phyloP scores from a whole-genome alignment of 352 stramenopile genomes.

The Lagenidium sp. region DNA sequence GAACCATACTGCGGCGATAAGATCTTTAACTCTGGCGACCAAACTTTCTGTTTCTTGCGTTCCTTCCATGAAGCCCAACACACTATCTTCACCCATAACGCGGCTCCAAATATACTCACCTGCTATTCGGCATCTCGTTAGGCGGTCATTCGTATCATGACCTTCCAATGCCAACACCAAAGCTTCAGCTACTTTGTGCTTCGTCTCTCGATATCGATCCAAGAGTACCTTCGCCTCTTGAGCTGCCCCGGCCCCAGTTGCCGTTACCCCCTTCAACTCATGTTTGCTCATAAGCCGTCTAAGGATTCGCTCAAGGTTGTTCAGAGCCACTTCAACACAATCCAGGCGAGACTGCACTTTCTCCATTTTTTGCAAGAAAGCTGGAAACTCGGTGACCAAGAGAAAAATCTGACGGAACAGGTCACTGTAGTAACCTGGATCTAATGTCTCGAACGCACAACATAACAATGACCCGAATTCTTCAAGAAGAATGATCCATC shows the following conservation, averaged over 20 bases:
- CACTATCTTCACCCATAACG: conserved; percentile 12
- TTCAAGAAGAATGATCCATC: conserved; percentile 32
- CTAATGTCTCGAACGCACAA: conserved; percentile 27
- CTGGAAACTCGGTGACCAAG: conserved; percentile 20
- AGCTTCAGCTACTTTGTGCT: conserved; percentile 10
- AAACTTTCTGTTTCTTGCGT: no score
- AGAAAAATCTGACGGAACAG: conserved; percentile 20
- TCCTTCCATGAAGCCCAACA: no score
- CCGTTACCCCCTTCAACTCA: conserved; percentile 30
- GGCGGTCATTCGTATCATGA: conserved; percentile 9
- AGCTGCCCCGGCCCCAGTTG: conserved; percentile 22
- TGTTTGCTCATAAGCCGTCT: conserved; percentile 32
- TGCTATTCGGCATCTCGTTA: conserved; percentile 22
- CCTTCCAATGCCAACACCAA: conserved; percentile 14
- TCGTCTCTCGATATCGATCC: conserved; percentile 14
- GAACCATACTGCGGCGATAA: no score
- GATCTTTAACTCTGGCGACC: no score
- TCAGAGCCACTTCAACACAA: conserved; percentile 24
- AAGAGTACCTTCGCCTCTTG: conserved; percentile 22
- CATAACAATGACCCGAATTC: conserved; percentile 28
- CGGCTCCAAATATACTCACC: conserved; percentile 37
- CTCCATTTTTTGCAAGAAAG: conserved; percentile 35
- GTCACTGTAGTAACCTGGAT: conserved; percentile 24
- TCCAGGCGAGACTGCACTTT: conserved; percentile 18
- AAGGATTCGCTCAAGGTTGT: conserved; percentile 31